Evolutionary conservation across 169 alveolate genomes (phyloP), one percentile per base, ranked within the genome.

Genomic region (Hepatocystis sp.): DNA sequence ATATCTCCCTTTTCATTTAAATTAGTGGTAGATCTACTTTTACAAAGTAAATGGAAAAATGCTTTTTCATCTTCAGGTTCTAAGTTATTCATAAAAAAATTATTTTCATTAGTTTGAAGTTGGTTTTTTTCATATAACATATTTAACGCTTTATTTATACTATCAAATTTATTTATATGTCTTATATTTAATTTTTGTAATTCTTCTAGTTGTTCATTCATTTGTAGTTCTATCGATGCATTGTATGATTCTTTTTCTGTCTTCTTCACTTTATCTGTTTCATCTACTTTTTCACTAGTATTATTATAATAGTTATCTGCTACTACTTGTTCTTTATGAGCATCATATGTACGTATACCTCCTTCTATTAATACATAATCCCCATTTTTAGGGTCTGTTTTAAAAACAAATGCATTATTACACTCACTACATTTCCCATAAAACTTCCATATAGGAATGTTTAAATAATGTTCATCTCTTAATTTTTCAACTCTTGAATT

Each of bases 391-490:
- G 98, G 98, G 60, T 94, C 96, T 13, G 97, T 94, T 86, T 97
- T 98, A 95, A 98, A 97, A 36, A 99, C 95, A 13, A 98, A 95
- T 91, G 95, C 98, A 65, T 96, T 97, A 67, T 97, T 95, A 90
- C 99, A 99, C 34, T 97, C 95, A 34, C 98, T 96, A 67, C 99
- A 99, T 66, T 98, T 97, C 58, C 98, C 99, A 93, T 97, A 97
- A 95, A 99, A 98, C 34, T 99, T 93, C 95, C 97, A 97, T 49
- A 97, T 96, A 55, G 96, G 97, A 1, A 98, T 97, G 28, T 99
- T 99, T 56, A 98, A 89, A 91, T 98, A 99, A 66, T 96, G 97
- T 84, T 97, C 99, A 42, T 97, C 98, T 85, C 84, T 88, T 49
- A 96, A 94, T 55, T 97, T 96, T 91, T 97, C 99, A 55, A 94